These are phyloP conservation scores for Selenicereus undatus DNA, from an alignment of 148 eudicot species.

Conservation along the genomic window DNA sequence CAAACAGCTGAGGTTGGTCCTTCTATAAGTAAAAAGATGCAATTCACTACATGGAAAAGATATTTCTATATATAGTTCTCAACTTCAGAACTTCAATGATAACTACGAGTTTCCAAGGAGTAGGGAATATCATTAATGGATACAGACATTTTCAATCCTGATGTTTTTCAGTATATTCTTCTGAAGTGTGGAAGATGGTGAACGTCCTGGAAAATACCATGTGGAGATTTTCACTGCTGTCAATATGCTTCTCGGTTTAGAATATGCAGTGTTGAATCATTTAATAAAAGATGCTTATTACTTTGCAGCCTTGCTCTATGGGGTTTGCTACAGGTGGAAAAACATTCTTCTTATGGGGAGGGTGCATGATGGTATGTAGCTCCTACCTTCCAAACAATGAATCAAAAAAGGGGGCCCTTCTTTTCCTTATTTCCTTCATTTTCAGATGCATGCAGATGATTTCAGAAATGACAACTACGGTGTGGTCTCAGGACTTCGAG, in stretches of 20 bases:
- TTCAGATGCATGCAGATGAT: slow-evolving; percentile 98
- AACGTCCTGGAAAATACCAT: background rate
- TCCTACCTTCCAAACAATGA: slow-evolving; percentile 6
- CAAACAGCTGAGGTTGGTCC: background rate
- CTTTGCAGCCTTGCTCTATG: slow-evolving; percentile 93
- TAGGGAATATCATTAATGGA: background rate
- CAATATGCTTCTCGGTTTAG: background rate
- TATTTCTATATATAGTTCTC: background rate
- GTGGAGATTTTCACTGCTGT: background rate
- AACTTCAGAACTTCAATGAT: background rate
- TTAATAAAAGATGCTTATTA: slow-evolving; percentile 8
- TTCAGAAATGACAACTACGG: slow-evolving; percentile 78
- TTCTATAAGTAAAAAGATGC: background rate
- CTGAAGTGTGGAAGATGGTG: background rate
- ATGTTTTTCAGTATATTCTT: background rate
- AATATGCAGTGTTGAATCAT: background rate
- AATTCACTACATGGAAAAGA: background rate
- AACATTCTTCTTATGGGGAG: slow-evolving; percentile 98
- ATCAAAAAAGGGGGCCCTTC: background rate
- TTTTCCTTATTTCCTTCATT: slow-evolving; percentile 15
- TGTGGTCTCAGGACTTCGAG: slow-evolving; percentile 81
- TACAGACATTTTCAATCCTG: background rate
- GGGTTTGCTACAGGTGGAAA: slow-evolving; percentile 98
- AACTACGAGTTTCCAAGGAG: background rate
- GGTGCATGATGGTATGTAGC: slow-evolving; percentile 95